Percentiles rank a stretch among this genome's conserved stretches.
These are phyloP conservation scores for Orbilia blumenaviensis DNA, from an alignment of 2,329 filamentous ascomycete species.

Conservation along the genomic window DNA sequence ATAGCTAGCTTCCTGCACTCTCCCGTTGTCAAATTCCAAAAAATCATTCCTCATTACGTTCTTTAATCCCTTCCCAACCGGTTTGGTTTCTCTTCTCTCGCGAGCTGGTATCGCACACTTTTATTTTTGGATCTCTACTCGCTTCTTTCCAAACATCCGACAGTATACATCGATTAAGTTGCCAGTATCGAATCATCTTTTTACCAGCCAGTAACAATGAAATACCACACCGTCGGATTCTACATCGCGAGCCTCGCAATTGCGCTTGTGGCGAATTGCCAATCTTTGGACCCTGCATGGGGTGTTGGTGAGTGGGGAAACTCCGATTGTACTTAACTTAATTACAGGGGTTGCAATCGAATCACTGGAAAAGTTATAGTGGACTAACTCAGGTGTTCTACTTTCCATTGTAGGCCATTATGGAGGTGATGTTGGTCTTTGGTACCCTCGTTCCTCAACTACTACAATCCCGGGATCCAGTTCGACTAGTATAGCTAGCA, in stretches of 20 bases:
- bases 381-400: neutral
- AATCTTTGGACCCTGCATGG: slow-evolving; percentile 42
- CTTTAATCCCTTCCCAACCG: slow-evolving; percentile 27
- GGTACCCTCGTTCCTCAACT: slow-evolving; percentile 13
- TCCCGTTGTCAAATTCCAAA: slow-evolving; percentile 9
- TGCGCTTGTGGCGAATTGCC: slow-evolving; percentile 26
- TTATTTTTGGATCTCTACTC: neutral
- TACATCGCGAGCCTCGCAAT: slow-evolving; percentile 9
- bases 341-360: no score
- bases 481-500: neutral
- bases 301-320: slow-evolving; percentile 29
- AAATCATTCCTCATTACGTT: slow-evolving; percentile 3
- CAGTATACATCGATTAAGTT: neutral
- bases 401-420: slow-evolving; percentile 43
- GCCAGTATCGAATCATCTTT: neutral
- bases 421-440: slow-evolving; percentile 39
- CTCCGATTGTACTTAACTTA: neutral
- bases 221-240: slow-evolving; percentile 34
- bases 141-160: neutral
- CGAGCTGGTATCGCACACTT: slow-evolving; percentile 25
- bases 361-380: neutral
- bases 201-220: slow-evolving; percentile 35
- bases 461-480: neutral
- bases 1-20: neutral
- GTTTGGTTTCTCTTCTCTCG: slow-evolving; percentile 34